phyloP scores from a whole-genome alignment of 306 rosid genomes.

The Delonix regia region DNA sequence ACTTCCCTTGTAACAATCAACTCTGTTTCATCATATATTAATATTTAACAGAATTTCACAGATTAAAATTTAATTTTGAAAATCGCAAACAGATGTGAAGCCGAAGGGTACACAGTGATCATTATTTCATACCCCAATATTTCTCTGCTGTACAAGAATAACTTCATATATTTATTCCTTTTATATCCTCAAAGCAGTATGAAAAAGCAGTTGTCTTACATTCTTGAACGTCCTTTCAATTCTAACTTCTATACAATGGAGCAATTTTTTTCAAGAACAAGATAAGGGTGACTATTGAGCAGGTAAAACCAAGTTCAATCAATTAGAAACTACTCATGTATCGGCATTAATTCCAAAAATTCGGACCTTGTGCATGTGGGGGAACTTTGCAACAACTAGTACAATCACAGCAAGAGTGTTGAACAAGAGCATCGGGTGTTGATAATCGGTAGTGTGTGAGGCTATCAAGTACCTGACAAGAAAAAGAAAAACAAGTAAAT shows the following conservation, averaged over 20 bases:
- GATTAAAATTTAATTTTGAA: no score
- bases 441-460: slow-evolving; percentile 94
- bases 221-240: slow-evolving; percentile 59
- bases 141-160: slow-evolving; percentile 77
- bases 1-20: not conserved
- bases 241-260: slow-evolving; percentile 79
- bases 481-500: not conserved
- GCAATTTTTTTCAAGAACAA: slow-evolving; percentile 46
- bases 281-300: slow-evolving; percentile 52
- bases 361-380: slow-evolving; percentile 97
- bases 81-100: no score
- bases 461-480: slow-evolving; percentile 92
- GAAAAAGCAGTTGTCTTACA: slow-evolving; percentile 45
- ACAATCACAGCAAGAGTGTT: slow-evolving; percentile 81
- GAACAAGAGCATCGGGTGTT: slow-evolving; percentile 87
- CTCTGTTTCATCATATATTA: not conserved
- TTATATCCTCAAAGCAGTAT: slow-evolving; percentile 50
- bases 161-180: slow-evolving; percentile 64
- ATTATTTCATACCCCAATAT: not conserved
- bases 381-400: slow-evolving; percentile 92
- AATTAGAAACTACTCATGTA: slow-evolving; percentile 49
- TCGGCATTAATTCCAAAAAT: slow-evolving; percentile 95
- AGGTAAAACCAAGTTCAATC: slow-evolving; percentile 37
- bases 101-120: no score
- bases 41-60: no score